Percentiles rank a stretch among this genome's conserved stretches.
Conservation (phyloP, 805 yeast species). For the Candida methanosorbosa region DNA sequence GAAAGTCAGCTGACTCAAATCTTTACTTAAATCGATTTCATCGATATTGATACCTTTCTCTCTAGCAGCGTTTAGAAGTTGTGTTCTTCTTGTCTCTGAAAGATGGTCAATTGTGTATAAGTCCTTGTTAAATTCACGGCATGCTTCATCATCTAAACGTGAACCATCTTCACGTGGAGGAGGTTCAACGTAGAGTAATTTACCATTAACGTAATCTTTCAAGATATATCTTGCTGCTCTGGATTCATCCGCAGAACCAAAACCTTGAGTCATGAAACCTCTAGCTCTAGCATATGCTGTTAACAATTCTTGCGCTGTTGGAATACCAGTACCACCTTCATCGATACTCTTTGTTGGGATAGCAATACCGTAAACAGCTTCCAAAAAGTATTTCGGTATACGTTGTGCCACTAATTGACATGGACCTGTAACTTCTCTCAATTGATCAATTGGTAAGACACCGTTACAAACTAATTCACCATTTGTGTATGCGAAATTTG, state of each 20-base stretch:
- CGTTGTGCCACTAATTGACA: slow-evolving; percentile 76
- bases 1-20: slow-evolving; percentile 65
- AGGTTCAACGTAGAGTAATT: slow-evolving; percentile 73
- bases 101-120: slow-evolving; percentile 56
- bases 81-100: slow-evolving; percentile 62
- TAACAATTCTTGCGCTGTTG: slow-evolving; percentile 82
- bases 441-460: slow-evolving; percentile 96
- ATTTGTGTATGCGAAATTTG: slow-evolving; percentile 92
- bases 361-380: slow-evolving; percentile 89
- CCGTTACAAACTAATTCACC: slow-evolving; percentile 98
- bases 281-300: slow-evolving; percentile 93
- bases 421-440: slow-evolving; percentile 89
- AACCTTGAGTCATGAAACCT: slow-evolving; percentile 96
- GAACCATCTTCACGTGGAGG: slow-evolving; percentile 72
- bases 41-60: slow-evolving; percentile 42
- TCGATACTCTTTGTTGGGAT: slow-evolving; percentile 65
- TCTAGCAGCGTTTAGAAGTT: slow-evolving; percentile 55
- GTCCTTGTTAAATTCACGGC: slow-evolving; percentile 64
- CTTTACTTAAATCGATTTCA: slow-evolving; percentile 57
- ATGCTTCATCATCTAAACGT: slow-evolving; percentile 41
- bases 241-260: slow-evolving; percentile 93
- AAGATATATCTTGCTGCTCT: slow-evolving; percentile 88
- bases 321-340: slow-evolving; percentile 86
- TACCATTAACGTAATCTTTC: slow-evolving; percentile 93
- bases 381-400: slow-evolving; percentile 81